Evolutionary conservation across 331 rosid genomes (phyloP), one percentile per base, ranked within the genome.

Genomic region (Quercus phellos): DNA sequence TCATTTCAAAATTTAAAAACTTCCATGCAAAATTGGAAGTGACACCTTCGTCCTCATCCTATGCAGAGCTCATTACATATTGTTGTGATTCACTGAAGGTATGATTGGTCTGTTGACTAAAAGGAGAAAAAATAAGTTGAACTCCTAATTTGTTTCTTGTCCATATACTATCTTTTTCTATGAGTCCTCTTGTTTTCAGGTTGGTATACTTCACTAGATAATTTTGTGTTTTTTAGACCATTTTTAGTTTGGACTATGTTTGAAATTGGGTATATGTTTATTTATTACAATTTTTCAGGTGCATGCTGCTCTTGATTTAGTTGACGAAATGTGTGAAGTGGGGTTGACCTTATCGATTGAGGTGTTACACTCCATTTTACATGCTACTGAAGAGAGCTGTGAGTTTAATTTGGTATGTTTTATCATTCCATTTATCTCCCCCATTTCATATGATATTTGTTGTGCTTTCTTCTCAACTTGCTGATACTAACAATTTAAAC

Each of bases 61-160:
- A 87, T 38, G 90, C 82, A 83, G 90, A 87, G 85, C 95, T 94
- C 80, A 83, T 94, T 75, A 70, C 59, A 59, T 81, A 86, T 85
- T 81, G 91, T 74, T 90, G 97, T 76, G 84, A 80, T 66, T 85
- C 82, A 74, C 88, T 58, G 68, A 79, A 94, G 95, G 99, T 94
- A 86, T 77, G 85, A 24, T 18, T 70, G 55, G 35, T 66, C 50
- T 77, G 19, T 66, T 74, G 54, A 35, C 35, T 76, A 35, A 14
- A 79, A 42, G 50, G 26, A 53, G n/a, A 38, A 22, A 42, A 54
- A 29, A 54, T 64, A 55, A 29, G 35, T 51, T 72, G 54, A 51
- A 19, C 6, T 74, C 51, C 51, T 55, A 26, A 35, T 7, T 34
- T 19, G 18, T 17, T 22, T 34, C 50, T 6, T 18, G 26, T 1